Conservation (phyloP, 768 basidiomycete species). For the Lactarius hatsudake region DNA sequence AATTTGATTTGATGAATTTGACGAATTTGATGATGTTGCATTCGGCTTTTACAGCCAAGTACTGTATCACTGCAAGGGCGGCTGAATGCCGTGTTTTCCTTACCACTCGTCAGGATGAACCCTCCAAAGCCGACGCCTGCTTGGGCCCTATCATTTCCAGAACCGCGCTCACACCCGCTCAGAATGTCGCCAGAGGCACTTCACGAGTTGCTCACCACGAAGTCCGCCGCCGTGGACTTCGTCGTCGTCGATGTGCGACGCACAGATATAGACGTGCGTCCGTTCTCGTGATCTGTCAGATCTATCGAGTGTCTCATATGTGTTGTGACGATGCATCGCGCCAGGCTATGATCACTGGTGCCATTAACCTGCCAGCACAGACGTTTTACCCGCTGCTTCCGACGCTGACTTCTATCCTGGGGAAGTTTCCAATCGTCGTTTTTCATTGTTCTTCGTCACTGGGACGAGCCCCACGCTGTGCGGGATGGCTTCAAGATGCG, state of each 20-base stretch:
- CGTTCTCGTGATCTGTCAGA: not conserved
- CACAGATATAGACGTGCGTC: conserved; percentile 39
- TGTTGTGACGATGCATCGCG: not conserved
- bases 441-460: conserved; percentile 31
- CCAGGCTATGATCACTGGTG: conserved; percentile 34
- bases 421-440: conserved; percentile 30
- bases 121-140: conserved; percentile 19
- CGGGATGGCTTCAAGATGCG: conserved; percentile 31
- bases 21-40: conserved; percentile 4
- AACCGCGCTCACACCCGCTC: conserved; percentile 25
- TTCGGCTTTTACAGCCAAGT: conserved; percentile 5
- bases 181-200: conserved; percentile 30
- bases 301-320: not conserved
- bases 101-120: not conserved
- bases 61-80: too few relatives aligned
- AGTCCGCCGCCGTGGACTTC: conserved; percentile 29
- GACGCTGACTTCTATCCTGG: conserved; percentile 34
- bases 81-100: not conserved
- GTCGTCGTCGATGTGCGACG: conserved; percentile 40
- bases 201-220: conserved; percentile 29
- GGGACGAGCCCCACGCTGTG: conserved; percentile 29
- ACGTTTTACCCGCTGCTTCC: conserved; percentile 41
- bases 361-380: conserved; percentile 46
- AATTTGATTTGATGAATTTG: conserved; percentile 7
- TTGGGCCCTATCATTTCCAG: conserved; percentile 28